Percentiles rank a stretch among this genome's conserved stretches.
Conservation (phyloP, 257 asterid genomes). For the Handroanthus guayacan region DNA sequence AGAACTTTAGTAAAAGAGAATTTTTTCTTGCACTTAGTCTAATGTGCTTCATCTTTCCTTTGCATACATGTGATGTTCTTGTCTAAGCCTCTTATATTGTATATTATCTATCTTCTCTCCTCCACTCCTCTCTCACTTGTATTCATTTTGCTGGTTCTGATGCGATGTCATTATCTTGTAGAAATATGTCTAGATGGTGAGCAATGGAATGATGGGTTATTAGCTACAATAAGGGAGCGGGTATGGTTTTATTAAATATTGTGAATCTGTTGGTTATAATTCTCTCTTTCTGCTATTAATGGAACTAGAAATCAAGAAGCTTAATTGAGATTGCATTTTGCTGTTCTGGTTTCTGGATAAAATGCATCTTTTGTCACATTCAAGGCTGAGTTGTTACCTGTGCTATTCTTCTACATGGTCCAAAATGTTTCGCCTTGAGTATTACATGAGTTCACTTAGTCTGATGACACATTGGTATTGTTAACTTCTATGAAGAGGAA, state of each 20-base stretch:
- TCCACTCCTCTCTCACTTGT: neutral
- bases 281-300: conserved; percentile 25
- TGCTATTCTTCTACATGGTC: conserved; percentile 8
- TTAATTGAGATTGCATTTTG: neutral
- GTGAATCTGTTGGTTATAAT: conserved; percentile 18
- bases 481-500: no score
- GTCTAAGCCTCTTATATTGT: no score
- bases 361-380: conserved; percentile 3
- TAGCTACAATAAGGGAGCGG: conserved; percentile 95
- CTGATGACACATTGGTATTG: no score
- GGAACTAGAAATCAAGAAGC: conserved; percentile 5
- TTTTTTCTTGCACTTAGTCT: no score
- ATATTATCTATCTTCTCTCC: no score
- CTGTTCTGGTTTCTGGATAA: neutral
- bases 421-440: no score
- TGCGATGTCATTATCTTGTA: conserved; percentile 48
- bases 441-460: no score
- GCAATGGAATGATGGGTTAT: conserved; percentile 97
- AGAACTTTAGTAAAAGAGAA: no score
- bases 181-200: conserved; percentile 89
- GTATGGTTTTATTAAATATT: conserved; percentile 50
- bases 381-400: neutral
- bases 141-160: conserved; percentile 34
- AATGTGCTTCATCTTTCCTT: no score
- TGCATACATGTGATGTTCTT: no score